Percentiles rank a stretch among this genome's conserved stretches.
These are phyloP conservation scores for Pseudogymnoascus sp. DNA, from an alignment of 2,329 filamentous ascomycete species.

Conservation along the genomic window DNA sequence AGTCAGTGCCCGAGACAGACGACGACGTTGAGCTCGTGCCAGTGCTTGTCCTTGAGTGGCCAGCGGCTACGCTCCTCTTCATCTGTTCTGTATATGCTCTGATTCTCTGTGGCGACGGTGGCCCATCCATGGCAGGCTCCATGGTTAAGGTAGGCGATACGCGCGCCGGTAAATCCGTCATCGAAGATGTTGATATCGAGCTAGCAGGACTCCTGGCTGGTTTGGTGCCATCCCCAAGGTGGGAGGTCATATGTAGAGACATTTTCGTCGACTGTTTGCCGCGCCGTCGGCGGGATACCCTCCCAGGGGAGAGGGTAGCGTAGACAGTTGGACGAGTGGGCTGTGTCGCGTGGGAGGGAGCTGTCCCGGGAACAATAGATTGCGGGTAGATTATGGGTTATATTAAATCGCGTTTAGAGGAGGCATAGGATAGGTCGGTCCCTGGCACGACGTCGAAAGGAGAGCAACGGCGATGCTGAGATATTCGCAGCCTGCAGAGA, in stretches of 20 bases:
- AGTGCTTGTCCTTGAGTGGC: slow-evolving; percentile 38
- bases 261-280: not conserved
- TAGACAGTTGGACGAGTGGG: not conserved
- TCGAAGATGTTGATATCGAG: not conserved
- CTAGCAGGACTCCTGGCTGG: not conserved
- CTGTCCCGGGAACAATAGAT: slow-evolving; percentile 6
- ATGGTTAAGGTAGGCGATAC: slow-evolving; percentile 36
- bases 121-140: slow-evolving; percentile 52
- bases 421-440: not conserved
- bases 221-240: not conserved
- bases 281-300: not conserved
- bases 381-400: not conserved
- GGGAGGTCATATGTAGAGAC: not conserved
- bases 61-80: slow-evolving; percentile 43
- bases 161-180: not conserved
- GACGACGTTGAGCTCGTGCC: slow-evolving; percentile 52
- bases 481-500: slow-evolving; percentile 1
- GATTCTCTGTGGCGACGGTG: slow-evolving; percentile 53
- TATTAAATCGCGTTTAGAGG: not conserved
- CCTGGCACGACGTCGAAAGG: not conserved
- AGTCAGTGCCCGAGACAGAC: slow-evolving; percentile 38
- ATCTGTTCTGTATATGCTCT: slow-evolving; percentile 53
- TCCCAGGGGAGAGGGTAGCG: not conserved
- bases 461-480: not conserved
- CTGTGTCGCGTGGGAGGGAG: slow-evolving; percentile 4